Evolutionary conservation across 2,329 filamentous ascomycete genomes (phyloP).

Genomic region (Trichoderma polysporum): DNA sequence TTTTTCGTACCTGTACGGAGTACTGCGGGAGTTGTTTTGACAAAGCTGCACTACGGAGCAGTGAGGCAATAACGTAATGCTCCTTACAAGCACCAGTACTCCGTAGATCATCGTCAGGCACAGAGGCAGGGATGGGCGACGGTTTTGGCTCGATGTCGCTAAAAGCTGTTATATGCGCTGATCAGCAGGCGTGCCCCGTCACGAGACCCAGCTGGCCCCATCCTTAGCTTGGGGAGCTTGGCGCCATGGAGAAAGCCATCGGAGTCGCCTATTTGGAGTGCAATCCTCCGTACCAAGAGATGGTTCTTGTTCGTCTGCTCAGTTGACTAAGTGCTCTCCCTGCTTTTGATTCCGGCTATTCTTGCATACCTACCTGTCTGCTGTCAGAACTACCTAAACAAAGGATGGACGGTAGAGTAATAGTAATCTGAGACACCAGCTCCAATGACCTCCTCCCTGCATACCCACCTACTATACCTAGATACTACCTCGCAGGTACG

Average conservation of each 20-base stretch:
- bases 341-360: not conserved
- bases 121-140: conserved; percentile 11
- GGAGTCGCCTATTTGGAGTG: not conserved
- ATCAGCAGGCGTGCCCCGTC: conserved; percentile 17
- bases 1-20: too few species aligned
- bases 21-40: not conserved
- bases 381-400: not conserved
- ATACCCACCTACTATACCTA: too few species aligned
- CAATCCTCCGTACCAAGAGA: not conserved
- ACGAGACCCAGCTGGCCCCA: conserved; percentile 12
- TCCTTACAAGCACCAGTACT: not conserved
- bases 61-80: not conserved
- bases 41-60: not conserved
- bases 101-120: conserved; percentile 11
- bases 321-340: not conserved
- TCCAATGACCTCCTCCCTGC: not conserved
- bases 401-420: not conserved
- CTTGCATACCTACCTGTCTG: not conserved
- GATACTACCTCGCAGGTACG: not conserved
- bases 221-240: not conserved
- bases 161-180: conserved; percentile 11
- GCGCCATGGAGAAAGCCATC: not conserved
- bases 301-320: not conserved
- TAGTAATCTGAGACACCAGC: not conserved
- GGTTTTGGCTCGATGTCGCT: conserved; percentile 10